Evolutionary conservation across 768 basidiomycete species (phyloP).

Genomic region (Lyophyllum semitale): DNA sequence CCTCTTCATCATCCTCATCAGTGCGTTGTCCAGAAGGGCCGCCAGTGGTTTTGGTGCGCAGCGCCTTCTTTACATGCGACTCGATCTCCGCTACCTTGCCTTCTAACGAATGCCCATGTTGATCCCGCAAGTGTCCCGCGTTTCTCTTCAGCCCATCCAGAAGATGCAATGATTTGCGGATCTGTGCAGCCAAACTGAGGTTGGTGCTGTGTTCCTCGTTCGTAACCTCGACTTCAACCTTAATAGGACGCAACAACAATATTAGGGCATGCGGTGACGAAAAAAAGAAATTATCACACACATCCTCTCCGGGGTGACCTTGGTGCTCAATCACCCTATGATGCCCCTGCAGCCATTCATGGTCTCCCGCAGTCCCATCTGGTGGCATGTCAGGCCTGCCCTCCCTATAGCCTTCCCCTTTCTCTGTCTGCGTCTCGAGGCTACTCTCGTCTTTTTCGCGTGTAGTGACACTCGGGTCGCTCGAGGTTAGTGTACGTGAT

Average conservation of each 20-base stretch:
- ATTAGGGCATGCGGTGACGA: no score
- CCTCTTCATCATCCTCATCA: conserved; percentile 57
- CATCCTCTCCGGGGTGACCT: conserved; percentile 63
- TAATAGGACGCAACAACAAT: no score
- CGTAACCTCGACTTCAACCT: conserved; percentile 69
- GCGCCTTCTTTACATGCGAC: conserved; percentile 12
- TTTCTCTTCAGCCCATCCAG: conserved; percentile 10
- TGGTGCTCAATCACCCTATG: conserved; percentile 67
- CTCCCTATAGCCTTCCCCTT: conserved; percentile 18
- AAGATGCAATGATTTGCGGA: conserved; percentile 12
- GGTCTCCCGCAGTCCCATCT: conserved; percentile 41
- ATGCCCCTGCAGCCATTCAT: conserved; percentile 75
- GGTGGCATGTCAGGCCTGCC: conserved; percentile 36
- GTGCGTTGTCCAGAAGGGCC: conserved; percentile 14
- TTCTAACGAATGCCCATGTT: conserved; percentile 1
- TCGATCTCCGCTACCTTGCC: conserved; percentile 14
- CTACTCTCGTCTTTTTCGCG: conserved; percentile 18
- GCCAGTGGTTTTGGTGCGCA: background rate
- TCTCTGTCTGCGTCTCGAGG: conserved; percentile 14
- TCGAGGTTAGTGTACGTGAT: conserved; percentile 9
- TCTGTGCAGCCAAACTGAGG: conserved; percentile 12
- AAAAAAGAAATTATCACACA: conserved; percentile 30
- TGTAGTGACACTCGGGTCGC: conserved; percentile 16
- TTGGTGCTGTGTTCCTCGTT: conserved; percentile 31
- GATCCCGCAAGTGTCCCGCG: conserved; percentile 6